phyloP scores from a whole-genome alignment of 2,329 filamentous ascomycete species.

The Monilinia vaccinii-corymbosi region DNA sequence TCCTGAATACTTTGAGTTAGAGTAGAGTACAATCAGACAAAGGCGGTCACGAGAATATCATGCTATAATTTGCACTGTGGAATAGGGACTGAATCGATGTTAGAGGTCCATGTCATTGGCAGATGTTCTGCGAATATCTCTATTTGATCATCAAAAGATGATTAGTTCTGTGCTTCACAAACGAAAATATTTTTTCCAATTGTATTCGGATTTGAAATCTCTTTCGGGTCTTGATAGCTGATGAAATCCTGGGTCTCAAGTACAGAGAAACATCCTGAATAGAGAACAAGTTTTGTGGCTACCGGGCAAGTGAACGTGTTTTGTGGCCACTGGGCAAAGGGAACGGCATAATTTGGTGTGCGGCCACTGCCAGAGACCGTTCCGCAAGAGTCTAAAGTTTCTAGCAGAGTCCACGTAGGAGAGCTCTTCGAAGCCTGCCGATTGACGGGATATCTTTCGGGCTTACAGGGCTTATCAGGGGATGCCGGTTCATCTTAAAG shows the following conservation, averaged over 20 bases:
- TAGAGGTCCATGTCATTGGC: background rate
- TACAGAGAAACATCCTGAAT: background rate
- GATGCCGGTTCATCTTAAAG: background rate
- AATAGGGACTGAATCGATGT: background rate
- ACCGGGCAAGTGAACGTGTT: background rate
- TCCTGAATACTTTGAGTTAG: background rate
- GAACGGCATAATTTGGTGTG: background rate
- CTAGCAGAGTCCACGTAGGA: background rate
- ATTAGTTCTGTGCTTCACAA: background rate
- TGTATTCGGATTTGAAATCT: background rate
- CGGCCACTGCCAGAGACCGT: background rate
- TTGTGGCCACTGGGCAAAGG: background rate
- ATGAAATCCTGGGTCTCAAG: background rate
- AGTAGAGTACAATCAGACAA: background rate
- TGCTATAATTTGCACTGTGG: background rate
- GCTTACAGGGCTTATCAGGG: background rate
- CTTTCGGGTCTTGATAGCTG: background rate
- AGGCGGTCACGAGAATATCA: background rate
- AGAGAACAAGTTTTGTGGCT: background rate
- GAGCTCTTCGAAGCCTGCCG: background rate
- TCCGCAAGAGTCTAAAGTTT: background rate
- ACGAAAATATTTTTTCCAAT: background rate
- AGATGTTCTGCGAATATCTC: background rate
- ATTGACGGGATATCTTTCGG: background rate
- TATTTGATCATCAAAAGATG: conserved; percentile 1